Evolutionary conservation across 371 early-diverging fungal genomes (phyloP), one percentile per base, ranked within the genome.

Genomic region (Capillidium heterosporum): DNA sequence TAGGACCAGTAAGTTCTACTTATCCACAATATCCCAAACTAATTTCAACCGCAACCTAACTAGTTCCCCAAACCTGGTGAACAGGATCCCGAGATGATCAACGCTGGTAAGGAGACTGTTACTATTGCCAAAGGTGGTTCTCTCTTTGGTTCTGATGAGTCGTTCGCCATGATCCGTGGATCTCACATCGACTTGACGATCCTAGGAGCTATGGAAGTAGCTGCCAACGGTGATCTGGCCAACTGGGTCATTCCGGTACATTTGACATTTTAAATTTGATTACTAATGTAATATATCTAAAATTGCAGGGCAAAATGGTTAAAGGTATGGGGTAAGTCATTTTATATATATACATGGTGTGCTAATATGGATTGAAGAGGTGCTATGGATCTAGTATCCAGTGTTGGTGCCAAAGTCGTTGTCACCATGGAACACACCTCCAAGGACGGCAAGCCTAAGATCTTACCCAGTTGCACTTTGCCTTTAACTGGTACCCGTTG

Each of bases 401-500:
- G 71, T 8, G 65, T 67, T 1, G 64, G 63, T 46, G 75, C 81
- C n/a, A 70, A 70, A 40, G 81, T 82, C 7, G 77, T 80, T 19
- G 78, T 82, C n/a, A 78, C 77, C 19, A 80, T 80, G 81, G 82
- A 82, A 60, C 83, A 82, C 57, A 64, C 71, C 32, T 72, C 78
- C 41, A 79, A 79, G 67, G 69, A 69, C 19, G 80, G 78, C 32
- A 68, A 70, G 59, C 75, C 71, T 54, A 82, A 82, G 72, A 79
- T 82, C 28, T 58, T 82, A 27, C 63, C 73, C 13, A 53, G 65
- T 41, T 82, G 83, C 65, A 60, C 71, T 5, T 63, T 82, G 32
- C 82, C 82, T 13, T 58, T 82, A 55, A 82, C 82, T 1, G 82
- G 80, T 32, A 70, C 71, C n/a, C 59, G 56, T 5, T 82, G 81